Conservation (phyloP, 495 filamentous ascomycete species). For the Penicillium antarcticum region DNA sequence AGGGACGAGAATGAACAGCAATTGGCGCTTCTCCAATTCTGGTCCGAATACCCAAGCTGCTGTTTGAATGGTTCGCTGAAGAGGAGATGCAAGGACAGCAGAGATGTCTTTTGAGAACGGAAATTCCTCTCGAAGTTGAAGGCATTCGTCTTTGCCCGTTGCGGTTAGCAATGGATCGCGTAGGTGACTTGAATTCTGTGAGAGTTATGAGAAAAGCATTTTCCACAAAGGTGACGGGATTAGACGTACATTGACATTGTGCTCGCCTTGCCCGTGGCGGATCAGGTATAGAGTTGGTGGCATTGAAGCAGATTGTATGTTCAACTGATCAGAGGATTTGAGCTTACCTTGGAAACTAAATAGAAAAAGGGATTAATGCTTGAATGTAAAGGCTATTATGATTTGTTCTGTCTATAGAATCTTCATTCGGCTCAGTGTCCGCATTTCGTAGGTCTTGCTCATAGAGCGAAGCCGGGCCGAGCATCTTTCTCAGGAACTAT, state of each 20-base stretch:
- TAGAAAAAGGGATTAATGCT: background rate
- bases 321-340: background rate
- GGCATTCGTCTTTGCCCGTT: conserved; percentile 16
- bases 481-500: no score
- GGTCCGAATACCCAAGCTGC: conserved; percentile 15
- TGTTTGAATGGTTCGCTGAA: conserved; percentile 19
- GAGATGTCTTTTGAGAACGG: conserved; percentile 6
- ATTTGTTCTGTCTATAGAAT: no score
- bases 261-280: conserved; percentile 18
- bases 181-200: conserved; percentile 13
- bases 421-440: no score
- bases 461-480: no score
- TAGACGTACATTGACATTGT: conserved; percentile 15
- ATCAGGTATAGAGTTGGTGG: conserved; percentile 13
- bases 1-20: conserved; percentile 14
- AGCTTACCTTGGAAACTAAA: background rate
- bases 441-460: no score
- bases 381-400: no score
- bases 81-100: conserved; percentile 14
- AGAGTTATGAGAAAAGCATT: background rate
- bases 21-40: conserved; percentile 9
- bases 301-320: conserved; percentile 14
- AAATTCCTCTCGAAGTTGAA: conserved; percentile 6
- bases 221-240: background rate
- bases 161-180: conserved; percentile 16